A percentile compares a stretch with the other conserved stretches of the same genome.
These are phyloP conservation scores for Vitis hybrid DNA, from an alignment of 177 flowering plant genomes.

Conservation along the genomic window DNA sequence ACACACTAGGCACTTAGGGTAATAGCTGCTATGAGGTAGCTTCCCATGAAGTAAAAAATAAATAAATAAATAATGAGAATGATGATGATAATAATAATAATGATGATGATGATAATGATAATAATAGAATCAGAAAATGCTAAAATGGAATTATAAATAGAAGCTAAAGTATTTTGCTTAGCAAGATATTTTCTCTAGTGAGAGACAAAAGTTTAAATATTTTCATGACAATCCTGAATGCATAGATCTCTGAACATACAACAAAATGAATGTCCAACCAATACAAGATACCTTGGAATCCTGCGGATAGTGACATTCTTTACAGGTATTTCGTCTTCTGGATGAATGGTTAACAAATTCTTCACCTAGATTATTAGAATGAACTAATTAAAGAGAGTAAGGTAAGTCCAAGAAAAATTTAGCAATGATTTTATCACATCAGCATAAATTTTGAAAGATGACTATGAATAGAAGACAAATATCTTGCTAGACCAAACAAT, in stretches of 20 bases:
- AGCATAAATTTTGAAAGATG: background rate
- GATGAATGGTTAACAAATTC: conserved; percentile 74
- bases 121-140: too few relatives aligned
- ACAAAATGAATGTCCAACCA: background rate
- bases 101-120: too few relatives aligned
- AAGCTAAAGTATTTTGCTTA: background rate
- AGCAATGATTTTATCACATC: background rate
- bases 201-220: background rate
- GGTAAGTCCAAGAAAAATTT: background rate
- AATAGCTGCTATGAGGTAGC: too few relatives aligned
- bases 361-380: conserved; percentile 51
- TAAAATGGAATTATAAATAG: background rate
- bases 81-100: too few relatives aligned
- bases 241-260: background rate
- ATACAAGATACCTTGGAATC: conserved; percentile 73
- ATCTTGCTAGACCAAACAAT: too few relatives aligned
- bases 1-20: too few relatives aligned
- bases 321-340: conserved; percentile 77
- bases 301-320: conserved; percentile 84
- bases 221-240: background rate
- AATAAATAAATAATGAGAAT: too few relatives aligned
- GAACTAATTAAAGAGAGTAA: background rate
- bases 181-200: background rate
- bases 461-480: too few relatives aligned
- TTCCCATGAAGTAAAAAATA: too few relatives aligned